Percentiles rank a stretch among this genome's conserved stretches.
These are phyloP conservation scores for Capsicum baccatum DNA, from an alignment of 257 asterid genomes.

Conservation along the genomic window DNA sequence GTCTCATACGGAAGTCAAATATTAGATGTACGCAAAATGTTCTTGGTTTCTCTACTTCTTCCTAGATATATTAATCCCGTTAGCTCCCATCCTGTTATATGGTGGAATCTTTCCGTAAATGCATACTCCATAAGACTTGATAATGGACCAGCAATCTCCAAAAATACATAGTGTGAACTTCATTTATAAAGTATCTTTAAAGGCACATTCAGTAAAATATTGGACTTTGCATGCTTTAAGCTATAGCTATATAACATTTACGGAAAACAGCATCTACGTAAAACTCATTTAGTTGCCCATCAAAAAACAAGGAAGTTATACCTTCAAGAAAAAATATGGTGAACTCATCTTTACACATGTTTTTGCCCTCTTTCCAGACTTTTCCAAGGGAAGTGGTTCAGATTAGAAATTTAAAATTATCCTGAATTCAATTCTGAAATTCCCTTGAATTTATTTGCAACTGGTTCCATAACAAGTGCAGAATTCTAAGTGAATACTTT, in stretches of 20 bases:
- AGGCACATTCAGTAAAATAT: not conserved
- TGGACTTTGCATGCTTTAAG: not conserved
- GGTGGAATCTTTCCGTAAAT: not conserved
- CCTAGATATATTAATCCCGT: not conserved
- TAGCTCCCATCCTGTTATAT: not conserved
- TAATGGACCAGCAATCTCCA: conserved; percentile 19
- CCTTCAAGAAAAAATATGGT: conserved; percentile 23
- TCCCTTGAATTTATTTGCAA: not conserved
- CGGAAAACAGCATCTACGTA: not conserved
- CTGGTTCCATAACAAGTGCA: not conserved
- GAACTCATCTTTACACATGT: conserved; percentile 15
- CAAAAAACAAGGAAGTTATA: not conserved
- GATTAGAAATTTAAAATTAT: not conserved
- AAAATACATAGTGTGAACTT: not conserved
- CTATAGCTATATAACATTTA: not conserved
- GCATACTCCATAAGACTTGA: conserved; percentile 13
- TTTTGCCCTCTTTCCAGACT: not conserved
- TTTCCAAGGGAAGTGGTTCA: conserved; percentile 13
- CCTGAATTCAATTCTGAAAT: not conserved
- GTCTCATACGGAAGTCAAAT: not conserved
- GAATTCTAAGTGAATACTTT: conserved; percentile 7
- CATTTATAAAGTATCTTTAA: not conserved
- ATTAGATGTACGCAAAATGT: not conserved
- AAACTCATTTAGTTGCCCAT: not conserved
- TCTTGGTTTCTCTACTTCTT: conserved; percentile 6